These are phyloP conservation scores for Cladosporium cucumerinum DNA, from an alignment of 2,329 filamentous ascomycete species.

Conservation along the genomic window DNA sequence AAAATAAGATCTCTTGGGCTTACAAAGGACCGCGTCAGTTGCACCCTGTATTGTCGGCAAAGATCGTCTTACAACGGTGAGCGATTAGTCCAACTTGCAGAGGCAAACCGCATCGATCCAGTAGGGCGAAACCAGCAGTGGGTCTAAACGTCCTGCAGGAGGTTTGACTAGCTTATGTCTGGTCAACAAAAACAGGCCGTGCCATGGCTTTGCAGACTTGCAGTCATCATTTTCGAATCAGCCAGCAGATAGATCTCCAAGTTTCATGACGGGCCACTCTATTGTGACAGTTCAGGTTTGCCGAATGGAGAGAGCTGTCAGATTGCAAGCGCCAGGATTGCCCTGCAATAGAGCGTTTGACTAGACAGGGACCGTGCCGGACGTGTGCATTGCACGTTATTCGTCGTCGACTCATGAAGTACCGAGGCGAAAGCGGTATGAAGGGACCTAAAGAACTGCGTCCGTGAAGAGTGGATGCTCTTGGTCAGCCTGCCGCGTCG, in stretches of 20 bases:
- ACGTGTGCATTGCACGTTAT: neutral
- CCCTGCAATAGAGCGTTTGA: neutral
- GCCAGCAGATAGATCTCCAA: neutral
- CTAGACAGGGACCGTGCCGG: neutral
- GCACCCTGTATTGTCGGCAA: neutral
- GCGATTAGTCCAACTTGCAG: neutral
- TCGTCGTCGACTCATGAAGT: neutral
- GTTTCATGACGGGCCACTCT: neutral
- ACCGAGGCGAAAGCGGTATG: neutral
- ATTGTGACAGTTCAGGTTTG: neutral
- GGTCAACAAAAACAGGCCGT: neutral
- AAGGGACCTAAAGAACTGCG: neutral
- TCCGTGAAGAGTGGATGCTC: constrained; percentile 1
- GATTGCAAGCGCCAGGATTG: neutral
- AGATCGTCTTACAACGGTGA: neutral
- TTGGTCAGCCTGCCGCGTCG: neutral
- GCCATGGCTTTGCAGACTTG: neutral
- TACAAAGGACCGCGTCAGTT: neutral
- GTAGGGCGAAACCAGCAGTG: neutral
- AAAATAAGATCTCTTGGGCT: neutral
- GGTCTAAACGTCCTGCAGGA: neutral
- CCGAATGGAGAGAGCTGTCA: neutral
- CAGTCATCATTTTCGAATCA: neutral
- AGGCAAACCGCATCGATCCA: neutral
- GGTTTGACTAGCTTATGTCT: neutral